Base-by-base conservation (phyloP, 208 protist species). In the Angomonas desouzai region DNA sequence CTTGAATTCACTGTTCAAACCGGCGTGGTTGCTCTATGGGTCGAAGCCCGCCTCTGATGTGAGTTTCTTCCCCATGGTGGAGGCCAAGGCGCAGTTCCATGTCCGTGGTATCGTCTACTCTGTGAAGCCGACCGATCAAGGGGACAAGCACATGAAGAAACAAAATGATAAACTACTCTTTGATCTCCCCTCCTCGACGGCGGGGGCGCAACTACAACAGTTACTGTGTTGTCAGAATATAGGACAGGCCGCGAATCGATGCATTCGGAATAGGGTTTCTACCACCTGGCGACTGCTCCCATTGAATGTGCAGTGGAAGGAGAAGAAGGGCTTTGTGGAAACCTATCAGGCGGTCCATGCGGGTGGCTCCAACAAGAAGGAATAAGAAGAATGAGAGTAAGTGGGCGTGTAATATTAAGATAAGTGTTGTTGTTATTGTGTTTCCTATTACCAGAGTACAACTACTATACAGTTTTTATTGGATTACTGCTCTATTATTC, bases 241-340 rank as follows among this genome's bases (percentile, higher is more conserved):
- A 6, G n/a, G 55, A 43, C 23, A 23, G 22, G 33, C 6, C 30
- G 22, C 3, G 18, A 57, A 29, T 36, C 11, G 11, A 9, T 45
- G 25, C 11, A 22, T 43, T n/a, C 55, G 55, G 1, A 51, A 13
- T 27, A 3, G 45, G n/a, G 9, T 27, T 6, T 6, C 36, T 13
- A 23, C 45, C 45, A 23, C 18, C 4, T 23, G 45, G 45, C 45
- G 45, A 27, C 45, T 60, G 32, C 28, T 22, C 22, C 29, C 33
- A 55, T 56, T 92, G 28, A 67, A 67, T 1, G 79, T 88, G 1
- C 77, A 83, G 2, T 32, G 81, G 28, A 60, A 63, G 22, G 81
- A 90, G 34, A 90, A 89, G 59, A 65, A 55, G 32, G 81, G 81
- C 7, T 88, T 81, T 64, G 72, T 81, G 32, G 73, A 83, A 43